Conservation (phyloP, 176 grass and related monocot species). For the Oryza longistaminata region DNA sequence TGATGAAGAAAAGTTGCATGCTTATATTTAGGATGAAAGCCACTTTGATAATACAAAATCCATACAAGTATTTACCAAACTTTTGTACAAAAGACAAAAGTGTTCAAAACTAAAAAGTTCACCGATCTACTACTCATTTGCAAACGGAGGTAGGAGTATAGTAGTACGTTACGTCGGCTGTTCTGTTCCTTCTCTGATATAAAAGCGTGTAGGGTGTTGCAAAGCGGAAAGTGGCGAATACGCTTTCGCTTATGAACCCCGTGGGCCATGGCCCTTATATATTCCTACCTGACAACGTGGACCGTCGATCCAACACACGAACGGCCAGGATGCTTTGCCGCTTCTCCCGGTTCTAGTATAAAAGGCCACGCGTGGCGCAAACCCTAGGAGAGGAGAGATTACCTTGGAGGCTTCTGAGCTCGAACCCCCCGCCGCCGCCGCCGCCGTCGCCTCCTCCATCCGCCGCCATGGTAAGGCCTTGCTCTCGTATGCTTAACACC, state of each 20-base stretch:
- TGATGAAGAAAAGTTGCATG: too few relatives aligned
- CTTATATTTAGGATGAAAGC: too few relatives aligned
- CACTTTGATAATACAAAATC: too few relatives aligned
- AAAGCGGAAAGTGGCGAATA: neutral
- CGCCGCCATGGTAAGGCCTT: slow-evolving; percentile 1
- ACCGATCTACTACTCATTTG: too few relatives aligned
- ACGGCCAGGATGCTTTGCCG: neutral
- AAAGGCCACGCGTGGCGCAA: neutral
- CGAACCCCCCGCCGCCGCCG: neutral
- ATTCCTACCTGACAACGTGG: neutral
- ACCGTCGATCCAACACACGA: neutral
- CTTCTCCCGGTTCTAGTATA: neutral
- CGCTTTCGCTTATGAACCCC: neutral
- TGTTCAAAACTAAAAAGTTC: too few relatives aligned
- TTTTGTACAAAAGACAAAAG: too few relatives aligned
- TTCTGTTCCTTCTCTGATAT: too few relatives aligned
- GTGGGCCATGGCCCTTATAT: too few relatives aligned
- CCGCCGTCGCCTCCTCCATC: neutral
- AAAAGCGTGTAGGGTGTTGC: neutral
- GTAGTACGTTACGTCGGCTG: too few relatives aligned
- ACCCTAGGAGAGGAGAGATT: neutral
- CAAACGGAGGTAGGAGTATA: too few relatives aligned
- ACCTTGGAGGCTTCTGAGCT: neutral
- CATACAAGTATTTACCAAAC: too few relatives aligned
- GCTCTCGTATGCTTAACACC: too few relatives aligned